Evolutionary conservation across 352 stramenopile genomes (phyloP).

Genomic region (Stramenopiles sp.): DNA sequence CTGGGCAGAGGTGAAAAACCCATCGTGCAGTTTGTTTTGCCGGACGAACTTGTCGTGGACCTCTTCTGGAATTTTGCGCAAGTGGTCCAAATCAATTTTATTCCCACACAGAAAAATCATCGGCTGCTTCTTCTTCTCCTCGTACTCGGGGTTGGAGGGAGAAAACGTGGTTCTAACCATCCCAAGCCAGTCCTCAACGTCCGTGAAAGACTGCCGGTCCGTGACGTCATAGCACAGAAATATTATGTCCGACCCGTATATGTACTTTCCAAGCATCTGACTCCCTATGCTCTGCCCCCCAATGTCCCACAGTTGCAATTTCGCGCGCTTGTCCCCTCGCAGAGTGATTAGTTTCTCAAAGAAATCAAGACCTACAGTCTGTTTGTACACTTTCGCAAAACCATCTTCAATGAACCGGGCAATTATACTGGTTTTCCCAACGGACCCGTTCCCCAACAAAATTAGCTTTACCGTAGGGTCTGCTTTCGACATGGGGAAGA

Average conservation of each 20-base stretch:
- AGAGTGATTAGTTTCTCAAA: conserved; percentile 57
- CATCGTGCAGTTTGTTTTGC: conserved; percentile 34
- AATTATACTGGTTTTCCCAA: conserved; percentile 60
- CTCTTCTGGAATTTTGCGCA: conserved; percentile 40
- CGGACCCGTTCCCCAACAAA: conserved; percentile 51
- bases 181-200: conserved; percentile 48
- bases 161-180: conserved; percentile 24
- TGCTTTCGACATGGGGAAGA: neutral
- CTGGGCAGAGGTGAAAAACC: conserved; percentile 53
- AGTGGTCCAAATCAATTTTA: conserved; percentile 54
- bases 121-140: conserved; percentile 27
- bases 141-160: conserved; percentile 14
- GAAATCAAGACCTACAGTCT: conserved; percentile 58
- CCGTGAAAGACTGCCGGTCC: conserved; percentile 48
- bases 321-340: conserved; percentile 40
- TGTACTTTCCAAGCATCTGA: conserved; percentile 59
- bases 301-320: conserved; percentile 64
- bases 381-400: conserved; percentile 54
- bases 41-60: conserved; percentile 51
- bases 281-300: conserved; percentile 59
- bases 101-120: conserved; percentile 50
- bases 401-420: conserved; percentile 49
- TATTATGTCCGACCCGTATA: conserved; percentile 47
- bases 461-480: conserved; percentile 36
- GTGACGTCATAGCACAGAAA: conserved; percentile 62